Evolutionary conservation across 1,284 basidiomycete species (phyloP).

Genomic region (Trichosporon inkin): DNA sequence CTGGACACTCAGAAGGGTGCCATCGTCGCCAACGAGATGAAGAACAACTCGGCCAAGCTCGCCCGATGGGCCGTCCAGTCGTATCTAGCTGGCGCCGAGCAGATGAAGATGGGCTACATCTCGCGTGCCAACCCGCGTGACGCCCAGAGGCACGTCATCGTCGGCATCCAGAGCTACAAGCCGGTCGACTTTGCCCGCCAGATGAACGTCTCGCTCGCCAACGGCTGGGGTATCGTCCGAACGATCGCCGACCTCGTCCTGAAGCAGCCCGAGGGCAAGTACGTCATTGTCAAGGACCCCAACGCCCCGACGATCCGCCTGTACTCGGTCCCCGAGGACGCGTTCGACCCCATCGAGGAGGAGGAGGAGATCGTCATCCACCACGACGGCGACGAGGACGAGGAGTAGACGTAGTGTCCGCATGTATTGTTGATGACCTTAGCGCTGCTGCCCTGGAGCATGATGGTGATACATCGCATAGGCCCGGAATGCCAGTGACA

Average conservation of each 20-base stretch:
- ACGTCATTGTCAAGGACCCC: constrained; percentile 90
- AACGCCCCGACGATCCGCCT: constrained; percentile 92
- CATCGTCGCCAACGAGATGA: constrained; percentile 99
- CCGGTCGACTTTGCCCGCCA: constrained; percentile 91
- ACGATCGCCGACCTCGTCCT: constrained; percentile 87
- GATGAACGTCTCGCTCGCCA: constrained; percentile 89
- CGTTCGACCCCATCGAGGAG: constrained; percentile 81
- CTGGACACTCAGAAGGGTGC: constrained; percentile 95
- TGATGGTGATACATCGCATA: neutral
- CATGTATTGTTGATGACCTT: constrained; percentile 15
- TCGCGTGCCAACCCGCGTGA: constrained; percentile 92
- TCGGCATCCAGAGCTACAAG: constrained; percentile 92
- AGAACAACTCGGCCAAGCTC: constrained; percentile 98
- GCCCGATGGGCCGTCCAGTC: constrained; percentile 97
- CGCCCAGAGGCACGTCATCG: constrained; percentile 88
- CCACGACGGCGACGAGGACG: constrained; percentile 28
- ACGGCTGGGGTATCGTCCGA: constrained; percentile 98
- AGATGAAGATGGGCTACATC: constrained; percentile 94
- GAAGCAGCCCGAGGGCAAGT: constrained; percentile 95
- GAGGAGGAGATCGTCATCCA: constrained; percentile 57
- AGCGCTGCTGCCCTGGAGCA: neutral
- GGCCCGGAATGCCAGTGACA: neutral
- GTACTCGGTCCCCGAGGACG: constrained; percentile 81
- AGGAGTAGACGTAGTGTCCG: constrained; percentile 22
- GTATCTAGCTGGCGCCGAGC: constrained; percentile 89